Base-by-base conservation (phyloP, 495 filamentous ascomycete genomes). In the Penicillium flavigenum region DNA sequence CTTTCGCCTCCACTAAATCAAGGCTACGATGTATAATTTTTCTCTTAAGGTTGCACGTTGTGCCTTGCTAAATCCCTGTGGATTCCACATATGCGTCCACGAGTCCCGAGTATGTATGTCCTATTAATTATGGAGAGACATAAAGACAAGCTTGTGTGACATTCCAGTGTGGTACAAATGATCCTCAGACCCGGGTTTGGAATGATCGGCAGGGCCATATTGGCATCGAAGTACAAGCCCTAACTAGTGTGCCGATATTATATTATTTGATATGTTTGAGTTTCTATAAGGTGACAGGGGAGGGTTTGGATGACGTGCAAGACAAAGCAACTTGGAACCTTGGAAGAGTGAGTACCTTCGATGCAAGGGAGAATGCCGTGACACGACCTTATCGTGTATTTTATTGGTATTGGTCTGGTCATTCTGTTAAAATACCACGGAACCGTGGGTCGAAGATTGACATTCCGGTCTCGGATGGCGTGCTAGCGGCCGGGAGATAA, bases 391-490 rank as follows among this genome's bases (percentile, higher is more conserved):
- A 26, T 51, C 48, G 29, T 17, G 47, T 52, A 59, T 19, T 31
- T 26, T 36, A 39, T 17, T 16, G 32, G 29, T 34, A 36, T 42
- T 27, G 14, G 26, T 20, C 16, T 8, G 14, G 48, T 43, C 45
- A 45, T 31, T 5, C 20, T 41, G 17, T 29, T 39, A 32, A 32
- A 22, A 60, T 51, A 49, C 41, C 32, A 39, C 38, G 31, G 61
- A 63, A 63, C 63, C 63, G 58, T 66, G 63, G 63, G 63, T 63
- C 63, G 19, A 49, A 6, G 57, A 62, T 65, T 65, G 48, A 55
- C 63, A 63, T 66, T 66, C 63, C 63, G 61, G 60, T 62, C 56
- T 57, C 62, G 64, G 64, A 57, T 60, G 60, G 60, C 60, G 63
- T 65, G 63, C 44, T 65, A 65, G 63, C 56, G 59, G 56, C 51